Evolutionary conservation across 306 rosid genomes (phyloP), one percentile per base, ranked within the genome.

Genomic region (Vigna radiata): DNA sequence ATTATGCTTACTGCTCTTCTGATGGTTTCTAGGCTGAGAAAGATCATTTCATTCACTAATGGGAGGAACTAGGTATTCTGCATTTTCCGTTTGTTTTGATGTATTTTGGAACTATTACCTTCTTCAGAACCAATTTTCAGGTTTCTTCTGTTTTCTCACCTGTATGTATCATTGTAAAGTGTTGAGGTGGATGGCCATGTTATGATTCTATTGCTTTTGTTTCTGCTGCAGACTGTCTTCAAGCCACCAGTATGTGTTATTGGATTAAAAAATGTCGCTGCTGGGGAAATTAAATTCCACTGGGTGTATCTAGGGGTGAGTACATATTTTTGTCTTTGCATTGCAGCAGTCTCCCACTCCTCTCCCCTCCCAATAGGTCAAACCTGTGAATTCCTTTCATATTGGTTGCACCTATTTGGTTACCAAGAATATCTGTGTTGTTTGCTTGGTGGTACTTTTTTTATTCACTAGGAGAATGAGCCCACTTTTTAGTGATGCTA

Each of bases 21-120:
- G 75, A 14, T 69, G 86, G 86, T 81, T 91, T 85, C 73, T 66
- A 85, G 94, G 89, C 67, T 61, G 80, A 87, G 66, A 81, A 74
- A 77, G 75, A 73, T 61, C 23, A 41, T 80, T 78, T 47, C 81
- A 77, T 53, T 75, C 79, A 49, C 78, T 68, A 78, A 62, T 48
- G 74, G 73, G 67, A 64, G 79, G 82, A 52, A 66, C 47, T 50
- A 37, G 81, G 78, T 85, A 77, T 77, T 81, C 5, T 68, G 37
- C 54, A 41, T 29, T 33, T 78, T 47, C 77, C 73, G 55, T 41
- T 19, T 67, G 83, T 53, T 71, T 76, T 79, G 69, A 50, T 84
- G 73, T 65, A 76, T 79, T 33, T 76, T 39, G 65, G 41, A 62
- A 68, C 59, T 70, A 15, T 48, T 67, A 49, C 14, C 69, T 65